These are phyloP conservation scores for Penicillium samsonianum DNA, from an alignment of 495 filamentous ascomycete species.

Conservation along the genomic window DNA sequence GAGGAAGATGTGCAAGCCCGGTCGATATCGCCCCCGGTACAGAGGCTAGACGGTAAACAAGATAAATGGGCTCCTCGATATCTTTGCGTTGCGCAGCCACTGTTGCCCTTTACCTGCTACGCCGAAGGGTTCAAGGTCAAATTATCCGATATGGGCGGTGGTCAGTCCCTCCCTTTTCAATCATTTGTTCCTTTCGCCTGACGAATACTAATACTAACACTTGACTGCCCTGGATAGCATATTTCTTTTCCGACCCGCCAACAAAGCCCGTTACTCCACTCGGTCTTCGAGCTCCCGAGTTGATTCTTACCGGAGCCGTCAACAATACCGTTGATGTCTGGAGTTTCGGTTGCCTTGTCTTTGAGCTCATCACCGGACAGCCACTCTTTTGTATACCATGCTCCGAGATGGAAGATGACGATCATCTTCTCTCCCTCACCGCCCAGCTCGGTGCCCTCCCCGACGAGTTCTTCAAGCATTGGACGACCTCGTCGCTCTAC, in stretches of 20 bases:
- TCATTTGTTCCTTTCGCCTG: constrained; percentile 15
- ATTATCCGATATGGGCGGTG: constrained; percentile 43
- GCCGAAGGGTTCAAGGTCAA: constrained; percentile 35
- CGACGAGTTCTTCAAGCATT: constrained; percentile 27
- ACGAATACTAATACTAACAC: constrained; percentile 12
- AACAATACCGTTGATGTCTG: constrained; percentile 39
- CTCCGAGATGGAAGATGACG: constrained; percentile 24
- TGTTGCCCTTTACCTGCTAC: constrained; percentile 23
- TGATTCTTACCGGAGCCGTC: constrained; percentile 29
- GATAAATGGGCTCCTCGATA: constrained; percentile 43
- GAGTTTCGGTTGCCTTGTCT: constrained; percentile 44
- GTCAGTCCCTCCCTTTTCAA: constrained; percentile 25
- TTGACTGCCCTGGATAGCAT: constrained; percentile 28
- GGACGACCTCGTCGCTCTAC: constrained; percentile 33
- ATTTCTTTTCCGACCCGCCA: constrained; percentile 30
- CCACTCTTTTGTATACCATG: constrained; percentile 31
- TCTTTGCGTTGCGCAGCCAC: constrained; percentile 35
- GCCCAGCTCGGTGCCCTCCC: constrained; percentile 26
- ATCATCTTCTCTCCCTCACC: constrained; percentile 28
- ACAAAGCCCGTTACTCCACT: constrained; percentile 32
- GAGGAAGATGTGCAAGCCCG: constrained; percentile 24
- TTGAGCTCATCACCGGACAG: constrained; percentile 37
- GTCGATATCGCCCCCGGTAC: constrained; percentile 26
- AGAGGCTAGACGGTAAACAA: constrained; percentile 36
- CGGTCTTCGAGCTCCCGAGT: constrained; percentile 37